These are phyloP conservation scores for Cladosporium sp. DNA, from an alignment of 2,329 filamentous ascomycete genomes.

Conservation along the genomic window DNA sequence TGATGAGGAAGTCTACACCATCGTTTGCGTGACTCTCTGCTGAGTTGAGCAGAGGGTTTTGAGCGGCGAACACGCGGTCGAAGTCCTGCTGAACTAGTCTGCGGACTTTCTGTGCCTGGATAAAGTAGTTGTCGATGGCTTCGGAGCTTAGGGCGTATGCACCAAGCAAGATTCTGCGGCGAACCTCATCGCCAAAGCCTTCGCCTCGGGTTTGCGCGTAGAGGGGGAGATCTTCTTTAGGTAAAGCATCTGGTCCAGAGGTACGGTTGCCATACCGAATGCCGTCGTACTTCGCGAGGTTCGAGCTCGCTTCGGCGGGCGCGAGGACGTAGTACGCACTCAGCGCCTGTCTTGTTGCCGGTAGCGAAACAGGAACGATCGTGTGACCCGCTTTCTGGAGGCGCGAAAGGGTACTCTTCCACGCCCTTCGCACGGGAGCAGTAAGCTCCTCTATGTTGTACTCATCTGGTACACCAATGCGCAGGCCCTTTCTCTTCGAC, in stretches of 20 bases:
- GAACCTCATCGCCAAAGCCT: constrained; percentile 79
- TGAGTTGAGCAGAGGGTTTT: constrained; percentile 58
- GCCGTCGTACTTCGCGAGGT: constrained; percentile 93
- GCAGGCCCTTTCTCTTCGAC: constrained; percentile 25
- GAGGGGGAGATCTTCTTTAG: constrained; percentile 36
- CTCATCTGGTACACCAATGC: constrained; percentile 60
- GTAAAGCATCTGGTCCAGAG: constrained; percentile 45
- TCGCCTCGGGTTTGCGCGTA: constrained; percentile 69
- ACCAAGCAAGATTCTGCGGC: constrained; percentile 78
- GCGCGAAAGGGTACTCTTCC: constrained; percentile 55
- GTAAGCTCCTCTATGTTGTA: constrained; percentile 85
- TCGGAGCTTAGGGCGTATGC: constrained; percentile 84
- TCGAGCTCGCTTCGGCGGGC: constrained; percentile 90
- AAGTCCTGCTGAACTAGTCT: constrained; percentile 82
- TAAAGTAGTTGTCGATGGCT: constrained; percentile 93
- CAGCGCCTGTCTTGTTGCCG: constrained; percentile 75
- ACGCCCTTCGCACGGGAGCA: constrained; percentile 60
- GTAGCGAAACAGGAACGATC: constrained; percentile 71
- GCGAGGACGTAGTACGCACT: constrained; percentile 94
- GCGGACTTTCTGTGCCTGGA: constrained; percentile 84
- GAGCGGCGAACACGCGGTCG: constrained; percentile 63
- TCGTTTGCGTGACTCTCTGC: constrained; percentile 41
- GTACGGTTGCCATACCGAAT: constrained; percentile 74
- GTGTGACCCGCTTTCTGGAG: constrained; percentile 62
- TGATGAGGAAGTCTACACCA: constrained; percentile 79